A percentile compares a stretch with the other conserved stretches of the same genome.
phyloP scores from a whole-genome alignment of 345 rosid species.

The Eutrema yunnanense region DNA sequence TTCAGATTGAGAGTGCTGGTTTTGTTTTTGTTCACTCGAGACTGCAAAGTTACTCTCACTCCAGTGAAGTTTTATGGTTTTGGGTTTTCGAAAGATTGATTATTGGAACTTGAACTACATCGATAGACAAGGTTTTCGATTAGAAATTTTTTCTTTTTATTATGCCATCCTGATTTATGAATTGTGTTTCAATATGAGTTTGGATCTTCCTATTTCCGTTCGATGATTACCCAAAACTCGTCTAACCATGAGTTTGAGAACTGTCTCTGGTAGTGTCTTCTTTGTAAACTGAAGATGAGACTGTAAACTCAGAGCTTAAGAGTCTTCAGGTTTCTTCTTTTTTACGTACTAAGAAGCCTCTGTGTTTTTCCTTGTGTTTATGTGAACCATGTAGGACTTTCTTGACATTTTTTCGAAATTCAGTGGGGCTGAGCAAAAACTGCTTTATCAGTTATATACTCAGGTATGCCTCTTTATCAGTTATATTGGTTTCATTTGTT shows the following conservation, averaged over 20 bases:
- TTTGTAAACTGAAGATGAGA: neutral
- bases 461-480: constrained; percentile 34
- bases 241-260: neutral
- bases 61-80: neutral
- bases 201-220: neutral
- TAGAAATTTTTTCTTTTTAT: too few relatives aligned
- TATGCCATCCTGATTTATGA: too few relatives aligned
- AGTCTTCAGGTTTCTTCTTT: neutral
- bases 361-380: neutral
- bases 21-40: neutral
- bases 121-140: neutral
- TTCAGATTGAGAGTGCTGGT: neutral
- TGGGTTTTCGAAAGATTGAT: neutral
- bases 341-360: too few relatives aligned
- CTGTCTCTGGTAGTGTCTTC: neutral
- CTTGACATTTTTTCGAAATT: constrained; percentile 45
- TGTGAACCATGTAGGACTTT: constrained; percentile 37
- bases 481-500: neutral
- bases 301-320: neutral
- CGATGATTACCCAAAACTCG: neutral
- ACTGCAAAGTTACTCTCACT: neutral
- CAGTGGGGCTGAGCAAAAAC: constrained; percentile 39
- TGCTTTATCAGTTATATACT: constrained; percentile 43
- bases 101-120: neutral
- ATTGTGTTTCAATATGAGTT: neutral